Evolutionary conservation across 176 grass and related monocot genomes (phyloP).

Genomic region (Oryza coarctata): DNA sequence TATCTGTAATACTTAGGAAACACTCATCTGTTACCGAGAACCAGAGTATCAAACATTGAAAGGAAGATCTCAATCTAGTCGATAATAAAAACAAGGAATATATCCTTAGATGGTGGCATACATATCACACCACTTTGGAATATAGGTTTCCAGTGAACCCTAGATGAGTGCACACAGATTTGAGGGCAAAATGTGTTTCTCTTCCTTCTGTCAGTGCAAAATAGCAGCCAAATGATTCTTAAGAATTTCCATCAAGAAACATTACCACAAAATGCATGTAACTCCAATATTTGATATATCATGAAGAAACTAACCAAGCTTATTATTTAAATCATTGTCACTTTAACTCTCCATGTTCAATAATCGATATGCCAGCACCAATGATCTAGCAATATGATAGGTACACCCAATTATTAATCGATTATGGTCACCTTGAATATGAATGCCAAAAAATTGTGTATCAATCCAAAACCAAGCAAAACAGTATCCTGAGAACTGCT

Average conservation of each 20-base stretch:
- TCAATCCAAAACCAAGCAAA: background rate
- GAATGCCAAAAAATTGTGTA: background rate
- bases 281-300: background rate
- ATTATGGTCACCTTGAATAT: slow-evolving; percentile 7
- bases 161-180: background rate
- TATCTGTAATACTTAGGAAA: background rate
- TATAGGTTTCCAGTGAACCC: background rate
- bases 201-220: background rate
- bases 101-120: background rate
- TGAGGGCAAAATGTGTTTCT: background rate
- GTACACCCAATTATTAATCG: background rate
- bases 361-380: background rate
- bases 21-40: background rate
- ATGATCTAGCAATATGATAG: background rate
- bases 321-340: background rate
- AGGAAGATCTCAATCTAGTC: background rate
- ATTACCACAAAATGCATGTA: background rate
- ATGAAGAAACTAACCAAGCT: background rate
- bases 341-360: background rate
- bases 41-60: background rate
- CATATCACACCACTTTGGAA: background rate
- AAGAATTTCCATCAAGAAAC: background rate
- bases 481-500: background rate
- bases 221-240: background rate
- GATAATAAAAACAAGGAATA: background rate